A percentile compares a stretch with the other conserved stretches of the same genome.
Evolutionary conservation across 2,329 filamentous ascomycete species (phyloP).

Genomic region (Parascedosporium putredinis): DNA sequence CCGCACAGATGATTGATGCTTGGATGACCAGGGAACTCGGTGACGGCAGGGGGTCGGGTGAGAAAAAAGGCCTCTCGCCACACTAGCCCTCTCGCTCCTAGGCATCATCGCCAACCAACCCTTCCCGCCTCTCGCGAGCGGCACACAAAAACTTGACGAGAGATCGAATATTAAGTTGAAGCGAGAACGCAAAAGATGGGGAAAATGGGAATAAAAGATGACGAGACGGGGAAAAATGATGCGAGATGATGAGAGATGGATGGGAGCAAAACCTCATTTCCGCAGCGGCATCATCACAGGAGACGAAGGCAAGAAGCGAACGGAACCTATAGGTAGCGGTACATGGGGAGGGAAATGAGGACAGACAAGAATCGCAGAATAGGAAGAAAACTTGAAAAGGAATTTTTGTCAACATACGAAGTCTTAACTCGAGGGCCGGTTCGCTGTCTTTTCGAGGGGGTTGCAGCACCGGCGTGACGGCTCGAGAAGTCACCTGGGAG

Average conservation of each 20-base stretch:
- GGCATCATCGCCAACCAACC: not conserved
- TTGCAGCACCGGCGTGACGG: conserved; percentile 46
- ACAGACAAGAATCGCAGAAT: conserved; percentile 11
- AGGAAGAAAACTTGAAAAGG: conserved; percentile 6
- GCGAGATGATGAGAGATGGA: not conserved
- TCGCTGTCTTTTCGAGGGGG: conserved; percentile 49
- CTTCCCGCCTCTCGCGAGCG: too few relatives aligned
- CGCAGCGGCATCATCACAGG: too few relatives aligned
- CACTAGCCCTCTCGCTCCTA: not conserved
- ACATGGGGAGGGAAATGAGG: conserved; percentile 7
- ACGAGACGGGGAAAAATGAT: not conserved
- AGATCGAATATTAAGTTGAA: not conserved
- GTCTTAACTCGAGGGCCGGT: conserved; percentile 55
- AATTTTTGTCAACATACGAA: conserved; percentile 42
- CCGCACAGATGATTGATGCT: not conserved
- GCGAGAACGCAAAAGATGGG: not conserved
- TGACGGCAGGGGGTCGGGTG: not conserved
- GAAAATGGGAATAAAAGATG: not conserved
- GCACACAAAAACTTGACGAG: not conserved
- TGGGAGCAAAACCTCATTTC: too few relatives aligned
- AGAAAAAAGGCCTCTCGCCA: not conserved
- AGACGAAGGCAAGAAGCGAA: too few relatives aligned
- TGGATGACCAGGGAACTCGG: not conserved
- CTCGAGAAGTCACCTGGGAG: conserved; percentile 42
- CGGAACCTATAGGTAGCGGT: too few relatives aligned